Evolutionary conservation across 768 basidiomycete species (phyloP).

Genomic region (Amanita inopinata): DNA sequence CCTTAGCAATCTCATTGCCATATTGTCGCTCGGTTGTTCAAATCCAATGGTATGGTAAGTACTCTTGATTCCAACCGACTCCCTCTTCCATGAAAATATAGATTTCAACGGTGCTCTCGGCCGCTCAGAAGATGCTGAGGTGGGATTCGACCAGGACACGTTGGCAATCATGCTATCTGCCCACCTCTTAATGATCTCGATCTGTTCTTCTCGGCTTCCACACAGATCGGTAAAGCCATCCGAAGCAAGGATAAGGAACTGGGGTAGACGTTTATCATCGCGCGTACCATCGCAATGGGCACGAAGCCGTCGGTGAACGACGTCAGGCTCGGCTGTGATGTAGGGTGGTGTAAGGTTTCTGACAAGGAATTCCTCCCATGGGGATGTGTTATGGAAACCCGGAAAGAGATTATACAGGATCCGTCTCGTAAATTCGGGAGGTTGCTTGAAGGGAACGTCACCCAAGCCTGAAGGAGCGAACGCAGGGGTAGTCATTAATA

Average conservation of each 20-base stretch:
- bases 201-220: constrained; percentile 30
- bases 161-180: constrained; percentile 31
- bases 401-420: constrained; percentile 59
- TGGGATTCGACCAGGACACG: constrained; percentile 16
- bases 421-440: constrained; percentile 55
- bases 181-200: constrained; percentile 42
- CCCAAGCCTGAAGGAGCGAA: constrained; percentile 41
- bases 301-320: constrained; percentile 46
- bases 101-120: constrained; percentile 17
- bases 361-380: constrained; percentile 60
- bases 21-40: constrained; percentile 23
- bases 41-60: background rate
- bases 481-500: background rate
- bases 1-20: constrained; percentile 50
- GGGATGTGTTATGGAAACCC: constrained; percentile 49
- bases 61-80: constrained; percentile 5
- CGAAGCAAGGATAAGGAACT: constrained; percentile 53
- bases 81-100: constrained; percentile 5
- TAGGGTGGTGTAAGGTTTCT: constrained; percentile 58
- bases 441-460: constrained; percentile 66
- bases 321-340: constrained; percentile 54
- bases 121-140: no score
- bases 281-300: constrained; percentile 16
- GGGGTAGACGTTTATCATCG: constrained; percentile 19
- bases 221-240: constrained; percentile 62